Conservation (phyloP, 2,329 filamentous ascomycete genomes). For the Cladosporium phlei region DNA sequence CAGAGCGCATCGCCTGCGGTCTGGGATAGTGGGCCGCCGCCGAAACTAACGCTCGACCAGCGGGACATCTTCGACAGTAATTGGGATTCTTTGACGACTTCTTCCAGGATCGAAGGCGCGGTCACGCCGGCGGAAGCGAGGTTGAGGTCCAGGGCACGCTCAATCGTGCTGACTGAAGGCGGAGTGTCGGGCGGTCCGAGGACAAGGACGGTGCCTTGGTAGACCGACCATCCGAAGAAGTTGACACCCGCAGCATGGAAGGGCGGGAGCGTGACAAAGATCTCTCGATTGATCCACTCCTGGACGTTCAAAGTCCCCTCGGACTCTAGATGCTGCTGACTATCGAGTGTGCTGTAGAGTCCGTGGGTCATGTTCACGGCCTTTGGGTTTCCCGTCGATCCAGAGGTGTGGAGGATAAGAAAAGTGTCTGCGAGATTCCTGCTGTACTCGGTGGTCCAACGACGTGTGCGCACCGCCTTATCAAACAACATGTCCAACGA, state of each 20-base stretch:
- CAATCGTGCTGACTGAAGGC: slow-evolving; percentile 8
- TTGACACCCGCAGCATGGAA: slow-evolving; percentile 17
- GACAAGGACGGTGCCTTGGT: slow-evolving; percentile 13
- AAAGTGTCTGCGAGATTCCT: background rate
- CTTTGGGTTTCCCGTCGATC: slow-evolving; percentile 21
- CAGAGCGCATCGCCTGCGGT: slow-evolving; percentile 11
- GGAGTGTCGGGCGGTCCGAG: slow-evolving; percentile 14
- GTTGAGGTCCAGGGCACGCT: slow-evolving; percentile 11
- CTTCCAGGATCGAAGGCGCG: slow-evolving; percentile 14
- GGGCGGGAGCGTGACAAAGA: slow-evolving; percentile 14
- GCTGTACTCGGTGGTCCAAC: background rate
- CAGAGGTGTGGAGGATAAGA: slow-evolving; percentile 20
- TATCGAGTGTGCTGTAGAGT: slow-evolving; percentile 1
- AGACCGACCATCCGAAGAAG: slow-evolving; percentile 15
- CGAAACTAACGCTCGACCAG: slow-evolving; percentile 15
- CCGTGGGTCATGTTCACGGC: slow-evolving; percentile 12
- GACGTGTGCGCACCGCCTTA: background rate
- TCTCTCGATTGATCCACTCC: slow-evolving; percentile 5
- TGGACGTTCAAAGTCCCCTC: slow-evolving; percentile 5
- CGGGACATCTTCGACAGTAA: slow-evolving; percentile 4
- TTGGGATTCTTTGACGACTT: slow-evolving; percentile 6
- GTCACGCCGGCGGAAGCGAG: slow-evolving; percentile 12
- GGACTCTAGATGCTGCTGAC: slow-evolving; percentile 13
- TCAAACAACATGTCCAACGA: background rate
- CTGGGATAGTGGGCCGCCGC: slow-evolving; percentile 14